Conservation (phyloP, 768 basidiomycete species). For the Boletus rubescentipes region DNA sequence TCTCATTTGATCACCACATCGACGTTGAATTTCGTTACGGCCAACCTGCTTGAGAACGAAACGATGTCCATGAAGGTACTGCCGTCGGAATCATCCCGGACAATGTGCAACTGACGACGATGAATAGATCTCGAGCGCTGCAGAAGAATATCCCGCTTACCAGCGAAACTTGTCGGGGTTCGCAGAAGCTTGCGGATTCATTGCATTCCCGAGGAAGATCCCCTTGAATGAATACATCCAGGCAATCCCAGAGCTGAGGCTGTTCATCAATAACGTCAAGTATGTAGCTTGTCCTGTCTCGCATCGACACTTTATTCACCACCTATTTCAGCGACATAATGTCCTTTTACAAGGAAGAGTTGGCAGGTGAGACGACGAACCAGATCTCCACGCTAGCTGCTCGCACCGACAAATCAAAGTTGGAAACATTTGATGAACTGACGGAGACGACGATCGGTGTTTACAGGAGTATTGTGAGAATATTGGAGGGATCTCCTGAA, state of each 20-base stretch:
- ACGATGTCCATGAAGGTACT: conserved; percentile 29
- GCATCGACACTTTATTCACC: background rate
- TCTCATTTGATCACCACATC: conserved; percentile 38
- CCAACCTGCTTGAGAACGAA: conserved; percentile 34
- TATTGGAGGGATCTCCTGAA: conserved; percentile 16
- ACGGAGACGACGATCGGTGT: conserved; percentile 26
- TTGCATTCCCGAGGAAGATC: conserved; percentile 35
- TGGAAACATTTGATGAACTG: conserved; percentile 24
- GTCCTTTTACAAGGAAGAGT: conserved; percentile 44
- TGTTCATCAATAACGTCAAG: conserved; percentile 38
- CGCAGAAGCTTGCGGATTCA: conserved; percentile 34
- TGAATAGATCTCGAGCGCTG: conserved; percentile 18
- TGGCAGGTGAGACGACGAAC: conserved; percentile 34
- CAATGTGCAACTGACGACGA: background rate
- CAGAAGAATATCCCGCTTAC: conserved; percentile 29
- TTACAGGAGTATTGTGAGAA: conserved; percentile 26
- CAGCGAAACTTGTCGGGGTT: conserved; percentile 31
- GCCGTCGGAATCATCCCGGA: too few species aligned
- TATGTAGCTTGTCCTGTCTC: conserved; percentile 19
- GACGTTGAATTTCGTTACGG: conserved; percentile 36
- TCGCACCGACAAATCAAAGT: conserved; percentile 24
- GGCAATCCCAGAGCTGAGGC: conserved; percentile 36
- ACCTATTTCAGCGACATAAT: conserved; percentile 35
- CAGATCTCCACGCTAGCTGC: conserved; percentile 34
- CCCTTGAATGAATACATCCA: conserved; percentile 38